phyloP scores from a whole-genome alignment of 305 asterid genomes.

The Fraxinus latifolia region DNA sequence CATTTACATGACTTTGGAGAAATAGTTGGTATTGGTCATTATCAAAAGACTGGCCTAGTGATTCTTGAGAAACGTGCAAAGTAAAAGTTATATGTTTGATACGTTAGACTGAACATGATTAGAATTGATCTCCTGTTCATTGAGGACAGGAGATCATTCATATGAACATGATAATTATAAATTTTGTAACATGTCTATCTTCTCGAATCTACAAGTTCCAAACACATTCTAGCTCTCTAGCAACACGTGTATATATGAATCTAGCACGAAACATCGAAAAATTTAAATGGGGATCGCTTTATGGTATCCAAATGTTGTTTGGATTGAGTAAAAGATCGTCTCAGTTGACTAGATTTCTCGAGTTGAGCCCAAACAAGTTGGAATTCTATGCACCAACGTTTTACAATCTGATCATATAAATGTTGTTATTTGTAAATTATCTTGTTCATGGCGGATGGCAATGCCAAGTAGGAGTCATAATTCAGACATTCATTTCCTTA shows the following conservation, averaged over 20 bases:
- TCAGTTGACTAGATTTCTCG: neutral
- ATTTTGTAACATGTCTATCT: neutral
- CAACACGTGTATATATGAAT: neutral
- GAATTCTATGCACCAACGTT: neutral
- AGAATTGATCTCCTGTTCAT: neutral
- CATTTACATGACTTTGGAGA: neutral
- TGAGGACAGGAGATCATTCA: neutral
- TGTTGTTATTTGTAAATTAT: neutral
- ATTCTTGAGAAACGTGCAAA: neutral
- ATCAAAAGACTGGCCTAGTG: neutral
- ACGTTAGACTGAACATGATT: neutral
- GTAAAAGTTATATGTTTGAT: neutral
- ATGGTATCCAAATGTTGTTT: neutral
- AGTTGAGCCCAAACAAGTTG: neutral
- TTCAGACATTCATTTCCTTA: neutral
- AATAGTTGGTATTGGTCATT: neutral
- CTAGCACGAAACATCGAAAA: neutral
- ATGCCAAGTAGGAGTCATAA: neutral
- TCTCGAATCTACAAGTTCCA: neutral
- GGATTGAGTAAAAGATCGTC: neutral
- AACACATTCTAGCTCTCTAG: neutral
- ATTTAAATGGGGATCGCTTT: neutral
- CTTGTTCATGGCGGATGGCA: neutral
- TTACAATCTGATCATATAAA: neutral
- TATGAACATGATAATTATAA: neutral